Evolutionary conservation across 495 filamentous ascomycete species (phyloP).

Genomic region (Lineolata rhizophorae): DNA sequence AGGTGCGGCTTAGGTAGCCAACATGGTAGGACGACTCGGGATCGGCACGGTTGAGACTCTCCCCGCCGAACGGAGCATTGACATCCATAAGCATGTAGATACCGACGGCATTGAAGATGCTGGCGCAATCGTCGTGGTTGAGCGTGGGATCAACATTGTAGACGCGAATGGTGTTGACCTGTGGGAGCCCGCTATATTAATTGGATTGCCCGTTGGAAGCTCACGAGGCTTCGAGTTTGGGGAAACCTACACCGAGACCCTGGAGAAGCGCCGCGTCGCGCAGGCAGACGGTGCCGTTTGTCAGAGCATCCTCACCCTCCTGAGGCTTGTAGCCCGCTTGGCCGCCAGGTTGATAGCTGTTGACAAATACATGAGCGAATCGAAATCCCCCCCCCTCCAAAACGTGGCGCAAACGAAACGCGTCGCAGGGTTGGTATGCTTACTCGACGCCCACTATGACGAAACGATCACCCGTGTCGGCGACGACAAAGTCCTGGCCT

Average conservation of each 20-base stretch:
- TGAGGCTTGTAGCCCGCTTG: constrained; percentile 50
- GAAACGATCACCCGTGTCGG: constrained; percentile 54
- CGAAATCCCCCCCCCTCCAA: constrained; percentile 2
- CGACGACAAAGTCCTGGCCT: constrained; percentile 68
- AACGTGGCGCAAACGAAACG: no score
- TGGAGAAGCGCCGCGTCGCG: constrained; percentile 90
- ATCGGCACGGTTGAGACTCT: constrained; percentile 48
- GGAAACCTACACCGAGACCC: constrained; percentile 32
- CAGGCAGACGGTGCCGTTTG: constrained; percentile 49
- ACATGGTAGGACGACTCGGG: constrained; percentile 50
- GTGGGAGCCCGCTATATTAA: constrained; percentile 6
- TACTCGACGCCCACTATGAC: constrained; percentile 75
- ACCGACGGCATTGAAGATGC: constrained; percentile 74
- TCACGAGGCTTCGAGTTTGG: not conserved
- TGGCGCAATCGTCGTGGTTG: constrained; percentile 76
- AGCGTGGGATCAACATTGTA: constrained; percentile 75
- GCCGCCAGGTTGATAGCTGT: constrained; percentile 76
- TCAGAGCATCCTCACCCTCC: constrained; percentile 46
- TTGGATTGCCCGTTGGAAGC: no score
- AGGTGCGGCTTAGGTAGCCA: constrained; percentile 61
- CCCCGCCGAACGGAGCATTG: constrained; percentile 66
- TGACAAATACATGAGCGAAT: constrained; percentile 7
- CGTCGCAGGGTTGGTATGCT: no score
- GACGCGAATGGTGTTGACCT: constrained; percentile 78
- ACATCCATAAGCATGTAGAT: constrained; percentile 66